phyloP scores from a whole-genome alignment of 2,329 filamentous ascomycete species.

The Fonsecaea pugnacius region DNA sequence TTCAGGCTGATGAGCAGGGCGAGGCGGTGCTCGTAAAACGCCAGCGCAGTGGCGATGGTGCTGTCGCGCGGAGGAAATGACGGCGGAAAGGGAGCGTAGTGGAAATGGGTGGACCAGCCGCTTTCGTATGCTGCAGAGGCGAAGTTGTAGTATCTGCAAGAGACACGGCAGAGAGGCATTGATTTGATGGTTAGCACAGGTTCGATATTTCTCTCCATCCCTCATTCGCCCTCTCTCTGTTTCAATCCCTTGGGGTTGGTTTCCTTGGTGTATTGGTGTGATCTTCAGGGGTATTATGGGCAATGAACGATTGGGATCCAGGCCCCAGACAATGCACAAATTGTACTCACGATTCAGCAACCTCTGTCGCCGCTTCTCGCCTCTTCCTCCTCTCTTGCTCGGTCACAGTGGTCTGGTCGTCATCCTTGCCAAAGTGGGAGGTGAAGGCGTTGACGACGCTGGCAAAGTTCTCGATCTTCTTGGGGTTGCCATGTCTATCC shows the following conservation, averaged over 20 bases:
- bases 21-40: constrained; percentile 40
- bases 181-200: background rate
- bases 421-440: constrained; percentile 16
- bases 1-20: constrained; percentile 37
- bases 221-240: too few species aligned
- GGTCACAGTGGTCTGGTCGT: constrained; percentile 16
- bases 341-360: constrained; percentile 27
- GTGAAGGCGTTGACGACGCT: constrained; percentile 18
- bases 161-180: too few species aligned
- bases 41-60: constrained; percentile 31
- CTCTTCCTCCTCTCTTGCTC: constrained; percentile 22
- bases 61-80: constrained; percentile 21
- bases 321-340: background rate
- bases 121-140: constrained; percentile 35
- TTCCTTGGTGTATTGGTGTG: too few species aligned
- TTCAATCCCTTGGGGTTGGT: too few species aligned
- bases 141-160: constrained; percentile 36
- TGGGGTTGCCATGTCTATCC: background rate
- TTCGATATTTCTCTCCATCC: background rate
- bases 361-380: constrained; percentile 15
- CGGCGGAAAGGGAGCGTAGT: constrained; percentile 37
- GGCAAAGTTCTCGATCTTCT: constrained; percentile 21
- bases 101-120: constrained; percentile 36
- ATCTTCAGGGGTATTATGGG: background rate
- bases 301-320: background rate